phyloP scores from a whole-genome alignment of 192 early-diverging fungal species.

The Entomortierella lignicola region DNA sequence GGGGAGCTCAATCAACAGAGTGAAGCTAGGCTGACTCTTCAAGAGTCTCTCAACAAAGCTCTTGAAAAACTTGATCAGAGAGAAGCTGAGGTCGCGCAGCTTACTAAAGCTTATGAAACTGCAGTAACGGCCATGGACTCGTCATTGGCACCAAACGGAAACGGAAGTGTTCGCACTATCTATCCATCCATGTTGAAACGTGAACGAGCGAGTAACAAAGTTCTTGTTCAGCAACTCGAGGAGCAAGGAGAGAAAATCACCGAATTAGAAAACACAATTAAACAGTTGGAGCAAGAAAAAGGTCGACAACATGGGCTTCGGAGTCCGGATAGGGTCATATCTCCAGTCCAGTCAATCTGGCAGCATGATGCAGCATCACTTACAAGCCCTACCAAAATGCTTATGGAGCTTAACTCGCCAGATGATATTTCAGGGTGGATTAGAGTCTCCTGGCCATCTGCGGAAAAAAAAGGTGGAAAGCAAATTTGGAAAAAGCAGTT shows the following conservation, averaged over 20 bases:
- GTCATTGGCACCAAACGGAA: constrained; percentile 13
- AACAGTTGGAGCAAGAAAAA: constrained; percentile 39
- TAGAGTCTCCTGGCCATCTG: constrained; percentile 36
- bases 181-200: constrained; percentile 52
- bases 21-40: constrained; percentile 13
- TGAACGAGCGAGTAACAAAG: constrained; percentile 50
- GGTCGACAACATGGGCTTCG: constrained; percentile 26
- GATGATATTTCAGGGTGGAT: constrained; percentile 49
- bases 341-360: constrained; percentile 32
- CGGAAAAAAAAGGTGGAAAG: constrained; percentile 35
- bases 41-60: constrained; percentile 8
- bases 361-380: constrained; percentile 8
- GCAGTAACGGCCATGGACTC: constrained; percentile 45
- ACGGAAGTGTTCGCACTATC: constrained; percentile 39
- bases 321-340: constrained; percentile 37
- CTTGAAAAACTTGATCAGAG: constrained; percentile 32
- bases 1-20: constrained; percentile 18
- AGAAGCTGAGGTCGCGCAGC: constrained; percentile 28
- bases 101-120: constrained; percentile 41
- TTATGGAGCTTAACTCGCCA: constrained; percentile 41
- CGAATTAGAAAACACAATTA: constrained; percentile 41
- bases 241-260: constrained; percentile 55
- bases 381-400: constrained; percentile 37
- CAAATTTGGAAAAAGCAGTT: constrained; percentile 53
- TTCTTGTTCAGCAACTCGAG: constrained; percentile 43